Conservation (phyloP, 305 asterid genomes). For the Fraxinus ornus region DNA sequence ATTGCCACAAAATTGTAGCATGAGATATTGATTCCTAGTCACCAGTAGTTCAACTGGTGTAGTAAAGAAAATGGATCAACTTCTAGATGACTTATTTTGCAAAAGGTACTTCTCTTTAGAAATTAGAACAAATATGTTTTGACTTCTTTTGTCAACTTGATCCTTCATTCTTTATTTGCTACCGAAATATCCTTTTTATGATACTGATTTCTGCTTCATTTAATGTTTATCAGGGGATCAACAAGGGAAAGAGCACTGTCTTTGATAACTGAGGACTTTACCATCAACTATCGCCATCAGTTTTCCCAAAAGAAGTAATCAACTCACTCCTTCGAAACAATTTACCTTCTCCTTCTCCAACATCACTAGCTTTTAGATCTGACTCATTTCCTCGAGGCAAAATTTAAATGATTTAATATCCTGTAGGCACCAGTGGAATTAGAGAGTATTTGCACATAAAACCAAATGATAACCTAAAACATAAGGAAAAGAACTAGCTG, state of each 20-base stretch:
- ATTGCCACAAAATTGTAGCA: background rate
- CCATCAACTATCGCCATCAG: constrained; percentile 17
- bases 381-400: background rate
- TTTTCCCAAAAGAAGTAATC: constrained; percentile 31
- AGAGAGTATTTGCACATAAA: background rate
- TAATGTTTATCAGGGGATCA: constrained; percentile 25
- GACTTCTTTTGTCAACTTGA: background rate
- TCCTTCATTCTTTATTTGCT: constrained; percentile 2
- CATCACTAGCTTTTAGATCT: background rate
- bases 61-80: constrained; percentile 21
- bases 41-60: background rate
- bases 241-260: constrained; percentile 35
- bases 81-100: constrained; percentile 28
- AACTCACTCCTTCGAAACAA: background rate
- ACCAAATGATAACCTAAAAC: background rate
- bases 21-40: background rate
- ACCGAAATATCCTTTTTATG: background rate
- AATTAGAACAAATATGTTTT: background rate
- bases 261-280: constrained; percentile 24
- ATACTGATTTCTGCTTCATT: constrained; percentile 1
- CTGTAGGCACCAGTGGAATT: background rate
- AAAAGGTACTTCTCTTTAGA: constrained; percentile 27
- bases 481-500: background rate
- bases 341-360: background rate
- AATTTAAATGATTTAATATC: background rate